Conservation (phyloP, 768 basidiomycete species). For the Rhodosporidiobolus odoratus region DNA sequence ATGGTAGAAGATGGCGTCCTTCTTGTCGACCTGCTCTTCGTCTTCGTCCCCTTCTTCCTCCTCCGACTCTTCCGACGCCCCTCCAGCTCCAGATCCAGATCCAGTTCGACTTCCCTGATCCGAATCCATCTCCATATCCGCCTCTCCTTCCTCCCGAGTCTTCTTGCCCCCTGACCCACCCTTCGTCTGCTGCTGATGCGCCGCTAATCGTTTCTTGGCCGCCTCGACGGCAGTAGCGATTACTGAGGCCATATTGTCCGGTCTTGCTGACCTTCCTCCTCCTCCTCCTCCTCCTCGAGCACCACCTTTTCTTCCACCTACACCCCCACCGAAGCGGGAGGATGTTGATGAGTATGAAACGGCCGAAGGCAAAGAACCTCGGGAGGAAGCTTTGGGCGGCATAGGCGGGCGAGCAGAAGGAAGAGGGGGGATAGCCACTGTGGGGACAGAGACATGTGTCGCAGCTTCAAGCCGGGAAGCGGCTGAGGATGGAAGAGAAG, state of each 20-base stretch:
- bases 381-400: no score
- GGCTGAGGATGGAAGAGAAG: neutral
- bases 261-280: neutral
- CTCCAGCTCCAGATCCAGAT: constrained; percentile 22
- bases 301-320: neutral
- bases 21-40: constrained; percentile 35
- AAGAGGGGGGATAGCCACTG: neutral
- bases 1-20: constrained; percentile 29
- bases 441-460: neutral
- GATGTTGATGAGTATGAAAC: neutral
- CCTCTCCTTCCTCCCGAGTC: constrained; percentile 29
- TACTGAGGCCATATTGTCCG: constrained; percentile 21
- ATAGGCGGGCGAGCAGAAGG: constrained; percentile 2
- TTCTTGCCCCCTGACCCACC: neutral
- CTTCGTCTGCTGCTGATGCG: constrained; percentile 31
- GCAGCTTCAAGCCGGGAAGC: neutral
- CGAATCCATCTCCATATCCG: constrained; percentile 36
- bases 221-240: constrained; percentile 21
- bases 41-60: constrained; percentile 5
- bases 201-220: constrained; percentile 29
- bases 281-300: neutral
- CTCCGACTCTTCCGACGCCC: constrained; percentile 6
- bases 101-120: constrained; percentile 9
- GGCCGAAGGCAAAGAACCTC: neutral
- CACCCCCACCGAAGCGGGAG: neutral